phyloP scores from a whole-genome alignment of 192 early-diverging fungal species.

The Backusella psychrophila region DNA sequence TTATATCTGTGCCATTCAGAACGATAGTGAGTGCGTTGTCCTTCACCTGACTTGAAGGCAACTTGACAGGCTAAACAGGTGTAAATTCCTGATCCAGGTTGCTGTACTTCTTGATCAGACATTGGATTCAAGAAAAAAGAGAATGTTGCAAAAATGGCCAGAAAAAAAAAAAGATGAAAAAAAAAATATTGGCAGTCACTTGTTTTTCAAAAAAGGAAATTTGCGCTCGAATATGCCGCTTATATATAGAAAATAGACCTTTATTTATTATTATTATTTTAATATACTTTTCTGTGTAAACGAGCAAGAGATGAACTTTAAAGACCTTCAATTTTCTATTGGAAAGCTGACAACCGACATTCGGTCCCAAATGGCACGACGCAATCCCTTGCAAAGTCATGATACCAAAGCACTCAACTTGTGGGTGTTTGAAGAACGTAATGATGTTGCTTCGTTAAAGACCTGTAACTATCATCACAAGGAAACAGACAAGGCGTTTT shows the following conservation, averaged over 20 bases:
- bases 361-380: slow-evolving; percentile 21
- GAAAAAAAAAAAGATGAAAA: not conserved
- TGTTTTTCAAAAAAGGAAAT: too few species aligned
- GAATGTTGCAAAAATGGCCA: not conserved
- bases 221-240: not conserved
- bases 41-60: slow-evolving; percentile 84
- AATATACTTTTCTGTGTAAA: not conserved
- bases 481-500: slow-evolving; percentile 27
- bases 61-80: slow-evolving; percentile 92
- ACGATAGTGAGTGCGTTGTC: slow-evolving; percentile 90
- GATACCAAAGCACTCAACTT: slow-evolving; percentile 31
- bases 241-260: not conserved
- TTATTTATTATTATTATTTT: not conserved
- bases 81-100: slow-evolving; percentile 56
- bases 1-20: slow-evolving; percentile 99
- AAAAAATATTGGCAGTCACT: not conserved
- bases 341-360: slow-evolving; percentile 30
- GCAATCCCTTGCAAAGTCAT: slow-evolving; percentile 28
- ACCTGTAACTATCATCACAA: slow-evolving; percentile 29
- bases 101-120: slow-evolving; percentile 17
- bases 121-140: not conserved
- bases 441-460: slow-evolving; percentile 18
- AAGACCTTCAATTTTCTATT: slow-evolving; percentile 30
- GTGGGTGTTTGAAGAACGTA: slow-evolving; percentile 34
- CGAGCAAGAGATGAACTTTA: slow-evolving; percentile 24